Conservation (phyloP, 441 rosid species). For the Adansonia grandidieri region DNA sequence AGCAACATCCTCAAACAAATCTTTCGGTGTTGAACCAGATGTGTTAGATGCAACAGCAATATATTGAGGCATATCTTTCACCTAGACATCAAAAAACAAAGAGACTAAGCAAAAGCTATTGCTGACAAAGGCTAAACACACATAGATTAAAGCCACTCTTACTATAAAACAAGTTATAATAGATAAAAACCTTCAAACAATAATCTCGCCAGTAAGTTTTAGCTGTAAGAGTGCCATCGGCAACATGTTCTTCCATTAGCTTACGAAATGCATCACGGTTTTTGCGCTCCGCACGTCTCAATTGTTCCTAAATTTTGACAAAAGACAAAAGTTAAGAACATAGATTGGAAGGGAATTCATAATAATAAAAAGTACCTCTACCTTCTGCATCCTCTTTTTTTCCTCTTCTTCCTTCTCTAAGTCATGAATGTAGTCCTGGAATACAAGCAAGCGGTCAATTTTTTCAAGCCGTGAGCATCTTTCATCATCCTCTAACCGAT, state of each 20-base stretch:
- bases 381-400: conserved; percentile 86
- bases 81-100: conserved; percentile 47
- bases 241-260: conserved; percentile 80
- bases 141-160: conserved; percentile 15
- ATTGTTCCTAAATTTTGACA: conserved; percentile 66
- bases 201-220: conserved; percentile 89
- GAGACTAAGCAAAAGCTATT: conserved; percentile 24
- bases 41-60: conserved; percentile 84
- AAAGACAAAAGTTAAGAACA: conserved; percentile 25
- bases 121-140: neutral
- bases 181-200: conserved; percentile 66
- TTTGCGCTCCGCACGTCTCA: conserved; percentile 87
- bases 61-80: conserved; percentile 82
- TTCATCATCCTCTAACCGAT: conserved; percentile 92
- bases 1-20: conserved; percentile 87
- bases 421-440: conserved; percentile 89
- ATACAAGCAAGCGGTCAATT: conserved; percentile 82
- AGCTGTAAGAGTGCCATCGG: conserved; percentile 77
- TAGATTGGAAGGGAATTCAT: conserved; percentile 18
- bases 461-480: conserved; percentile 85
- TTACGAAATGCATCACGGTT: conserved; percentile 86
- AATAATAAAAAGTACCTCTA: conserved; percentile 34
- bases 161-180: conserved; percentile 19
- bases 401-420: conserved; percentile 94
- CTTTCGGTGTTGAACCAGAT: conserved; percentile 93